Conservation (phyloP, 352 stramenopile genomes). For the Lagenidium sp. region DNA sequence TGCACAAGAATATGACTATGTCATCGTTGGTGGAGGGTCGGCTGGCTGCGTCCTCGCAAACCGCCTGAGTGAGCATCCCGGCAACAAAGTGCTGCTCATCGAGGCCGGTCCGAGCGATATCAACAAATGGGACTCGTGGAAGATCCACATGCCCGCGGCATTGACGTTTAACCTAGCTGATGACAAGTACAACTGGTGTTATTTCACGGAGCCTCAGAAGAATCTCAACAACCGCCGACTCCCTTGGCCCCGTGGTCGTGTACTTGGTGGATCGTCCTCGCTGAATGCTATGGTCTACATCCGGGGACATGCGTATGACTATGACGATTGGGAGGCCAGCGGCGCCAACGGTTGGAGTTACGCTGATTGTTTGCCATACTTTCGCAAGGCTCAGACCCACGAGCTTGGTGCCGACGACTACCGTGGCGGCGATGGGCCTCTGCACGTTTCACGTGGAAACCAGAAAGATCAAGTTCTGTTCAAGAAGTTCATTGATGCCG, state of each 20-base stretch:
- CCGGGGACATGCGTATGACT: constrained; percentile 80
- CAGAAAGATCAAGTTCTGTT: constrained; percentile 83
- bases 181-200: constrained; percentile 86
- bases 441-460: constrained; percentile 69
- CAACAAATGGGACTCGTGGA: constrained; percentile 85
- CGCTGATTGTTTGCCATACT: constrained; percentile 82
- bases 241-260: constrained; percentile 79
- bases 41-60: constrained; percentile 90
- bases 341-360: constrained; percentile 81
- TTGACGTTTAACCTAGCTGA: constrained; percentile 80
- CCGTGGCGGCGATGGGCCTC: constrained; percentile 69
- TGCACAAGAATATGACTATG: constrained; percentile 79
- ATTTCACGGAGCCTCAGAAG: constrained; percentile 81
- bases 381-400: constrained; percentile 78
- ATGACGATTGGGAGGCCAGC: constrained; percentile 75
- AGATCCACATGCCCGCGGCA: constrained; percentile 85
- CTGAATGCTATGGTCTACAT: constrained; percentile 91
- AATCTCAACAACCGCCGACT: constrained; percentile 69
- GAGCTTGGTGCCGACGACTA: constrained; percentile 71
- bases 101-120: constrained; percentile 82
- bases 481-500: constrained; percentile 85
- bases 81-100: constrained; percentile 84
- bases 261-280: constrained; percentile 84
- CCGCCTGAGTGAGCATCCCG: constrained; percentile 71
- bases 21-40: constrained; percentile 88